phyloP scores from a whole-genome alignment of 768 basidiomycete genomes.

The Crucibulum laeve region DNA sequence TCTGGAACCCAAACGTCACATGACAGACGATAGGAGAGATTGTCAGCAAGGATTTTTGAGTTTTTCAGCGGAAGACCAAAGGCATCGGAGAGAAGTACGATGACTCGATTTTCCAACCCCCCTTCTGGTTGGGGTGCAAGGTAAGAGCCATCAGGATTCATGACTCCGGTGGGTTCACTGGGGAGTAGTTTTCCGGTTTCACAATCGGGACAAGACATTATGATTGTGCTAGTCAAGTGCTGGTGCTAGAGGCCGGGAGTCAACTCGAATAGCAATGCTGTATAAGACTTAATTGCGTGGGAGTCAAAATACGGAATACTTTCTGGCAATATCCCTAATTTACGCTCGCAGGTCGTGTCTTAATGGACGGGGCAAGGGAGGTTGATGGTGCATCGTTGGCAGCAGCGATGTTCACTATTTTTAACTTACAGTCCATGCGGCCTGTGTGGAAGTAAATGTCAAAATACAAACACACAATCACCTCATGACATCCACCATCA shows the following conservation, averaged over 20 bases:
- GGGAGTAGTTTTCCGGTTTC: slow-evolving; percentile 36
- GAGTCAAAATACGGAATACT: too few species aligned
- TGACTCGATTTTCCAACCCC: slow-evolving; percentile 28
- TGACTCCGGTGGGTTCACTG: slow-evolving; percentile 40
- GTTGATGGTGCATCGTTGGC: too few species aligned
- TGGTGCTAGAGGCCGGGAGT: background rate
- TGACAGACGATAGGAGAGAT: slow-evolving; percentile 38
- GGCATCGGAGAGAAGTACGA: slow-evolving; percentile 52
- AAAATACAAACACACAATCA: too few species aligned
- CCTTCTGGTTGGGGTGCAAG: slow-evolving; percentile 23
- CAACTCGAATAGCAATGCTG: background rate
- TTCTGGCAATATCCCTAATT: too few species aligned
- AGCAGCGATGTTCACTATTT: too few species aligned
- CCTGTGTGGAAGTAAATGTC: too few species aligned
- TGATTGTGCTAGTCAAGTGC: too few species aligned
- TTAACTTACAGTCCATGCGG: too few species aligned
- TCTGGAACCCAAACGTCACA: slow-evolving; percentile 68
- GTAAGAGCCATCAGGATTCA: slow-evolving; percentile 38
- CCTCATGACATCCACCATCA: too few species aligned
- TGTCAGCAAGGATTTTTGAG: slow-evolving; percentile 54
- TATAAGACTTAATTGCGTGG: too few species aligned
- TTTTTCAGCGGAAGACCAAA: slow-evolving; percentile 54
- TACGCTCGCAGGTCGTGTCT: too few species aligned
- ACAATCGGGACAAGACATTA: slow-evolving; percentile 32
- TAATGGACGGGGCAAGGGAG: too few species aligned